These are phyloP conservation scores for Kwoniella mangroviensis DNA, from an alignment of 768 basidiomycete genomes.

Conservation along the genomic window DNA sequence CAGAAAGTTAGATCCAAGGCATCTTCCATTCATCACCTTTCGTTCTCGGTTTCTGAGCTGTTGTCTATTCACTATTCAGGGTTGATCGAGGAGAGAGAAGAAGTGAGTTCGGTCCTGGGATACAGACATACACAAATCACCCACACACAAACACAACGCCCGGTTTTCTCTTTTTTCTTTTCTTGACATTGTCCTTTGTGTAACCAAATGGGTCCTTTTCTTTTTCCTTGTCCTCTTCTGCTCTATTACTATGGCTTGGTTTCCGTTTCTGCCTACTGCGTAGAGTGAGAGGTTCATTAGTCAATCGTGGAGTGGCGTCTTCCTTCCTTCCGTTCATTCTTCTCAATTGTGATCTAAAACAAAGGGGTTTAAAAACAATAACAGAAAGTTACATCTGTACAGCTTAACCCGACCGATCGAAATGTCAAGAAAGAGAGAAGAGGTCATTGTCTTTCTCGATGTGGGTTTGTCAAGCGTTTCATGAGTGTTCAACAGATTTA, in stretches of 20 bases:
- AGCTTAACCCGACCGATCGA: background rate
- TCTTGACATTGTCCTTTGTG: background rate
- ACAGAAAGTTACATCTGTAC: background rate
- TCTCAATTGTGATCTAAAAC: background rate
- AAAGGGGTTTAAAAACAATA: background rate
- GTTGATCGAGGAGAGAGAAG: background rate
- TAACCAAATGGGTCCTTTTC: background rate
- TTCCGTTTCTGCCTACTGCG: no score
- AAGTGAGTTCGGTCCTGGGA: background rate
- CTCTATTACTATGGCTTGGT: no score
- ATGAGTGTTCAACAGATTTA: background rate
- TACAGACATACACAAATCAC: background rate
- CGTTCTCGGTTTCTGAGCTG: background rate
- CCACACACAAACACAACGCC: background rate
- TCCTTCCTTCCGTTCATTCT: background rate
- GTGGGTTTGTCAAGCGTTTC: background rate
- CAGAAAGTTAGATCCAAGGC: background rate
- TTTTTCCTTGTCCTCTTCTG: no score
- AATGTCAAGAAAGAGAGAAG: background rate
- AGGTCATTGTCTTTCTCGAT: background rate
- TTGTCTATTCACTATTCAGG: constrained; percentile 9
- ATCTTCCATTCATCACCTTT: background rate
- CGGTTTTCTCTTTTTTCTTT: background rate
- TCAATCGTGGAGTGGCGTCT: background rate
- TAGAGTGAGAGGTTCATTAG: no score